A percentile compares a stretch with the other conserved stretches of the same genome.
Conservation (phyloP, 768 basidiomycete genomes). For the Russula vinacea region DNA sequence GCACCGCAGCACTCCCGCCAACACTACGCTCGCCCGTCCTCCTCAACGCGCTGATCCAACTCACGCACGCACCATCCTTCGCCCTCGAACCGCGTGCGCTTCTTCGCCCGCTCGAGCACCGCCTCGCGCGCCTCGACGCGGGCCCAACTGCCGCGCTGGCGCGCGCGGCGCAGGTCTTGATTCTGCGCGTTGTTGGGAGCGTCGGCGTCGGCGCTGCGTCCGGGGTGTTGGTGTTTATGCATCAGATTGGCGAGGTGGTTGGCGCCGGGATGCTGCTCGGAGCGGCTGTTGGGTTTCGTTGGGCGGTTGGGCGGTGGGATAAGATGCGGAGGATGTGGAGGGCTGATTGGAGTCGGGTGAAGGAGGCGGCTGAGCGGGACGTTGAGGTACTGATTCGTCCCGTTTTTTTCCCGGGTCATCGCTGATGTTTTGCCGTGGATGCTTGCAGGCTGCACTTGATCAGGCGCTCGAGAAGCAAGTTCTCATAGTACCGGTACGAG, state of each 20-base stretch:
- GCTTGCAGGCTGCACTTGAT: conserved; percentile 20
- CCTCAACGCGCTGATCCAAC: conserved; percentile 30
- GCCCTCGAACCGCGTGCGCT: conserved; percentile 22
- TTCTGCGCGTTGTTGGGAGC: conserved; percentile 25
- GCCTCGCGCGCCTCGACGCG: conserved; percentile 25
- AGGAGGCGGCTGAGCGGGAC: conserved; percentile 35
- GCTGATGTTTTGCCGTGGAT: not conserved
- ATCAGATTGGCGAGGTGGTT: conserved; percentile 27
- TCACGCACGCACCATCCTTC: conserved; percentile 22
- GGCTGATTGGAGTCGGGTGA: conserved; percentile 34
- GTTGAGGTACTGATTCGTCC: conserved; percentile 24
- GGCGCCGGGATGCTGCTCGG: conserved; percentile 32
- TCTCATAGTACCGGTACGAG: conserved; percentile 27
- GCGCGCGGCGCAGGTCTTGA: conserved; percentile 33
- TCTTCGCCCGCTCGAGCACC: conserved; percentile 24
- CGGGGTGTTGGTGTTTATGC: conserved; percentile 24
- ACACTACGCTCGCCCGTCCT: conserved; percentile 29
- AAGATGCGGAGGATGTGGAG: conserved; percentile 33
- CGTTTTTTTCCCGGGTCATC: not conserved
- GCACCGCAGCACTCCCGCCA: conserved; percentile 18
- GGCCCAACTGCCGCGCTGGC: conserved; percentile 29
- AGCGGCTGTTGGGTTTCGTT: conserved; percentile 28
- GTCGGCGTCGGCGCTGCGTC: conserved; percentile 29
- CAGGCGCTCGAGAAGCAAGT: conserved; percentile 28
- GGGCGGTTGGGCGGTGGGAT: conserved; percentile 35